phyloP scores from a whole-genome alignment of 108 stramenopile genomes.

The Pseudonitzschia pungens region DNA sequence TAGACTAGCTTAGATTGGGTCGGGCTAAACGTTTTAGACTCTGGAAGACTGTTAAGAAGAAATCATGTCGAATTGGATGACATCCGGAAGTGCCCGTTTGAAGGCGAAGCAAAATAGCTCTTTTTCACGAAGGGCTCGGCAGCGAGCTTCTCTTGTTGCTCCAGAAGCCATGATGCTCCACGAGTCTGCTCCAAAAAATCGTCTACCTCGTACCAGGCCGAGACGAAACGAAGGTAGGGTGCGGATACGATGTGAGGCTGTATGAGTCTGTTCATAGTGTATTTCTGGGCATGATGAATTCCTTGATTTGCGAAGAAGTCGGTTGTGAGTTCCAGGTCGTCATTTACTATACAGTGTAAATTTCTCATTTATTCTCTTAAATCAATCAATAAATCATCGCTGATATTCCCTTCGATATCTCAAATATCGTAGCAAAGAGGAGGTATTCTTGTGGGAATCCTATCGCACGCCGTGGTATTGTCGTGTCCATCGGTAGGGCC shows the following conservation, averaged over 20 bases:
- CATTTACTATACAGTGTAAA: background rate
- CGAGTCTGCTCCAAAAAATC: background rate
- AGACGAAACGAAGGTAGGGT: background rate
- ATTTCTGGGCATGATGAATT: background rate
- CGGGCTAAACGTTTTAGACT: background rate
- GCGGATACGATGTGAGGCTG: background rate
- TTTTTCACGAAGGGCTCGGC: slow-evolving; percentile 30
- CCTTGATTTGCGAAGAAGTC: background rate
- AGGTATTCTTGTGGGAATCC: slow-evolving; percentile 11
- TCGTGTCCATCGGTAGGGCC: slow-evolving; percentile 10
- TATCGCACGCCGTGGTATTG: slow-evolving; percentile 18
- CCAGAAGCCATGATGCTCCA: slow-evolving; percentile 1
- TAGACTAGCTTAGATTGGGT: background rate
- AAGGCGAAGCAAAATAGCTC: slow-evolving; percentile 40
- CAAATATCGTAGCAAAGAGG: background rate
- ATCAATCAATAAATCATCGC: too few species aligned
- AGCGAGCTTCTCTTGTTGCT: slow-evolving; percentile 24
- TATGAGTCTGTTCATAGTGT: background rate
- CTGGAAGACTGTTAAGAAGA: background rate
- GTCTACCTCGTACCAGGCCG: background rate
- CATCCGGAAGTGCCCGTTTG: slow-evolving; percentile 41
- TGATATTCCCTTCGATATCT: background rate
- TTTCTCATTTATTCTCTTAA: background rate
- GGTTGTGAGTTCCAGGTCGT: background rate
- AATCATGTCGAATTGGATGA: slow-evolving; percentile 47